Evolutionary conservation across 352 stramenopile species (phyloP), one percentile per base, ranked within the genome.

Genomic region (Globisporangium irregulare): DNA sequence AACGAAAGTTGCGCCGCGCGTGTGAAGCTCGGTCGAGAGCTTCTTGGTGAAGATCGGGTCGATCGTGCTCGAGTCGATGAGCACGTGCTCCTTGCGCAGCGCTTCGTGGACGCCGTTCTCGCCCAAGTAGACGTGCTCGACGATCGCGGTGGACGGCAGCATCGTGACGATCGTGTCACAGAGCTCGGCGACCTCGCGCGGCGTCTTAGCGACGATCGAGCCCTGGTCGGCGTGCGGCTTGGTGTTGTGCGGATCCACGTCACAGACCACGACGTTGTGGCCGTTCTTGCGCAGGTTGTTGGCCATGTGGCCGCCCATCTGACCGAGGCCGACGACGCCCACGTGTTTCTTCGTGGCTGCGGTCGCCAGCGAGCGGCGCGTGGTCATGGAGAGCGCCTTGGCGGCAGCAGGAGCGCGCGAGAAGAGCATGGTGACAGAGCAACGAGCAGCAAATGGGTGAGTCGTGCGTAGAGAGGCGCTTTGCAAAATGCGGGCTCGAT

Each of bases 31-130:
- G n/a, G 82, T 71, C 51, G 79, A 83, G 18, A 99, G 70, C 64
- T 88, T 82, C 79, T 96, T 97, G 32, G 94, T 98, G 69, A 92
- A 92, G 27, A 93, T 89, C 5, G 95, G 94, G 68, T 98, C 94
- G 71, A 99, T 98, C 38, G 97, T 99, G 67, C 92, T 98, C 73
- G 91, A 98, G 80, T 99, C 96, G 54, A 99, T 92, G 59, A 98
- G 84, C 59, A 98, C 71, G 41, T 96, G 87, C n/a, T 86, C 77
- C 12, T 76, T 76, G 20, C 77, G 85, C 55, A 94, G 72, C 22
- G 80, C 81, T 50, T 91, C 67, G 59, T 96, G 74, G 50, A 98
- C 77, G 54, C 85, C 80, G 57, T 91, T 56, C n/a, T 83, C 65
- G 36, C 87, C 80, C 27, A 90, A 56, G 75, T 93, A 94, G 46